These are phyloP conservation scores for Scheffersomyces cryptocercus DNA, from an alignment of 1,139 yeast species.

Conservation along the genomic window DNA sequence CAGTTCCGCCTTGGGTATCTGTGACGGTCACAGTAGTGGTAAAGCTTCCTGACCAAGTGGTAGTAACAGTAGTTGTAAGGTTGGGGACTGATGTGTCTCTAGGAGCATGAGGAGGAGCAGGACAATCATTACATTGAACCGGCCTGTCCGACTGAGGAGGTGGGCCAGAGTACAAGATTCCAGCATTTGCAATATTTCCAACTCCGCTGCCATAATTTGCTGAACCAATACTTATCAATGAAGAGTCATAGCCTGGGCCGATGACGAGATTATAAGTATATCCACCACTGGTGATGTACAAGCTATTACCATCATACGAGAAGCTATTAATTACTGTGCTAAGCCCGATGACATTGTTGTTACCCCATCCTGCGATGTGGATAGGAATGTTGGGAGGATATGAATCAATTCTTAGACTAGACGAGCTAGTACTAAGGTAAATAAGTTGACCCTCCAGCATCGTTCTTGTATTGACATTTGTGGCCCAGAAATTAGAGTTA, in stretches of 20 bases:
- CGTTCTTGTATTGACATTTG: conserved; percentile 5
- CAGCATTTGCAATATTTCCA: conserved; percentile 1
- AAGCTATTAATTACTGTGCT: conserved; percentile 7
- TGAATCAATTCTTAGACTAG: conserved; percentile 11
- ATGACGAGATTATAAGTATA: conserved; percentile 1
- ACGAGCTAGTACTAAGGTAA: conserved; percentile 7
- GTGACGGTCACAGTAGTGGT: conserved; percentile 4
- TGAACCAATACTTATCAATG: neutral
- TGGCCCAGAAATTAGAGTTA: conserved; percentile 12
- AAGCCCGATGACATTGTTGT: conserved; percentile 15
- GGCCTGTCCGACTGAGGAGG: conserved; percentile 2
- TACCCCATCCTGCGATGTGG: conserved; percentile 18
- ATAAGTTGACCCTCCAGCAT: conserved; percentile 11
- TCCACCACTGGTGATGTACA: conserved; percentile 1
- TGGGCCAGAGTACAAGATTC: conserved; percentile 1
- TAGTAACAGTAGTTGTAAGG: conserved; percentile 1
- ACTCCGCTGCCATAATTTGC: conserved; percentile 2
- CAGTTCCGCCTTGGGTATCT: conserved; percentile 5
- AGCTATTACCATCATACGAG: conserved; percentile 1
- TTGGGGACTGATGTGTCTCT: neutral
- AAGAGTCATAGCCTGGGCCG: conserved; percentile 2
- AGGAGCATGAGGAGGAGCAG: conserved; percentile 1
- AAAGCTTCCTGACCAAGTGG: conserved; percentile 3
- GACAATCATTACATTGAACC: conserved; percentile 1
- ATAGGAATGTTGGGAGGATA: conserved; percentile 8